Evolutionary conservation across 2,329 filamentous ascomycete genomes (phyloP), one percentile per base, ranked within the genome.

Genomic region (Cladosporium sp.): DNA sequence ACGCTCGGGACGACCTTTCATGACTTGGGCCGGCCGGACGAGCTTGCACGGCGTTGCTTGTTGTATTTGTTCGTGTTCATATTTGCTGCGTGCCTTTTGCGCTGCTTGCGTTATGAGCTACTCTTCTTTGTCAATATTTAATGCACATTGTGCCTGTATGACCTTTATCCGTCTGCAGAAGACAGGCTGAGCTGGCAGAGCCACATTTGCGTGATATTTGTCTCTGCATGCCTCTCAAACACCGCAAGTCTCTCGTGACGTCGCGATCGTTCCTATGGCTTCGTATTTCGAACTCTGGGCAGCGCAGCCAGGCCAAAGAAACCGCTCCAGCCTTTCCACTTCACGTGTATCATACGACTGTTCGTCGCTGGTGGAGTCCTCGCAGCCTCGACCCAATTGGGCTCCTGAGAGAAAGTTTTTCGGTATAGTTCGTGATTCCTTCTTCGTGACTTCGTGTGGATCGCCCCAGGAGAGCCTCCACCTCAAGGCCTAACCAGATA

Each of bases 401-500:
- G 10, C 28, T 30, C 28, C 28, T 8, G 7, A 10, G 7, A 30
- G n/a, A n/a, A n/a, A n/a, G n/a, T n/a, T n/a, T n/a, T n/a, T n/a
- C 16, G n/a, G 5, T 21, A n/a, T 51, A 26, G 25, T 2, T 28
- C 48, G 48, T 51, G 48, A 16, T 3, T 7, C 28, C 11, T 51
- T 2, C 3, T 5, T 51, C 26, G 25, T 28, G 11, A 25, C 23
- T 51, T 51, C 53, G 16, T 16, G 34, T 26, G 21, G 14, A n/a
- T 46, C n/a, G 2, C 18, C n/a, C n/a, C 36, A 46, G 39, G n/a
- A 46, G n/a, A 46, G n/a, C n/a, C n/a, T 46, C 30, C 28, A 13
- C 57, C 25, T 58, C 70, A 72, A 28, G 76, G 76, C 65, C 76
- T 67, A 49, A 76, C 71, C 56, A 77, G 64, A 70, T 77, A 77